A percentile compares a stretch with the other conserved stretches of the same genome.
These are phyloP conservation scores for Salvia miltiorrhiza DNA, from an alignment of 257 asterid genomes.

Conservation along the genomic window DNA sequence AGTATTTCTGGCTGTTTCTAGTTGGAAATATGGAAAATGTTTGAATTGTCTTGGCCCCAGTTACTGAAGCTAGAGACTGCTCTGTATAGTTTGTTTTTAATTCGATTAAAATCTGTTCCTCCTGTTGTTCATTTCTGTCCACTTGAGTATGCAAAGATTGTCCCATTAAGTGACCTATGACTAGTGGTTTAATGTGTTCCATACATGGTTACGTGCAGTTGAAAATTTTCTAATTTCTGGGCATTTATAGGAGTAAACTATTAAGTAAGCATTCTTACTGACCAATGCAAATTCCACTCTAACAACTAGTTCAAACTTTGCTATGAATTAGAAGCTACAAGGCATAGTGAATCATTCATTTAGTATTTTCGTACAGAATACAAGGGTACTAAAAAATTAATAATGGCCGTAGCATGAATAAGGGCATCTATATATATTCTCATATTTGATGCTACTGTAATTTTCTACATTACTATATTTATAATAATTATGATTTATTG, in stretches of 20 bases:
- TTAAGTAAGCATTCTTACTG: not conserved
- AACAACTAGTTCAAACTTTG: not conserved
- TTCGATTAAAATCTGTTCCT: not conserved
- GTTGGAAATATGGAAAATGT: conserved; percentile 15
- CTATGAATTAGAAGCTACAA: not conserved
- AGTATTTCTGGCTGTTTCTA: conserved; percentile 2
- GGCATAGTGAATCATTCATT: not conserved
- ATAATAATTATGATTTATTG: not conserved
- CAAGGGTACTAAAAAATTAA: not conserved
- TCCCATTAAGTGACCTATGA: not conserved
- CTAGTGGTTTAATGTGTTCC: not conserved
- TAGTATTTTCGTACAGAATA: conserved; percentile 3
- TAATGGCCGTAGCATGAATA: not conserved
- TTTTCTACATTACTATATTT: not conserved
- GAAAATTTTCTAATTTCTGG: conserved; percentile 3
- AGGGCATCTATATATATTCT: not conserved
- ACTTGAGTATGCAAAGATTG: conserved; percentile 1
- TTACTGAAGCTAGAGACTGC: not conserved
- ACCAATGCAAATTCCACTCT: not conserved
- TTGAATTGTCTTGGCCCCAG: not conserved
- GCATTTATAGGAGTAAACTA: not conserved
- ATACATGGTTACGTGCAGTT: not conserved
- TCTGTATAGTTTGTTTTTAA: not conserved
- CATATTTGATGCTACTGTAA: not conserved
- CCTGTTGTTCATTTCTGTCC: not conserved